phyloP scores from a whole-genome alignment of 441 rosid genomes.

The Cnidoscolus chayamansa region DNA sequence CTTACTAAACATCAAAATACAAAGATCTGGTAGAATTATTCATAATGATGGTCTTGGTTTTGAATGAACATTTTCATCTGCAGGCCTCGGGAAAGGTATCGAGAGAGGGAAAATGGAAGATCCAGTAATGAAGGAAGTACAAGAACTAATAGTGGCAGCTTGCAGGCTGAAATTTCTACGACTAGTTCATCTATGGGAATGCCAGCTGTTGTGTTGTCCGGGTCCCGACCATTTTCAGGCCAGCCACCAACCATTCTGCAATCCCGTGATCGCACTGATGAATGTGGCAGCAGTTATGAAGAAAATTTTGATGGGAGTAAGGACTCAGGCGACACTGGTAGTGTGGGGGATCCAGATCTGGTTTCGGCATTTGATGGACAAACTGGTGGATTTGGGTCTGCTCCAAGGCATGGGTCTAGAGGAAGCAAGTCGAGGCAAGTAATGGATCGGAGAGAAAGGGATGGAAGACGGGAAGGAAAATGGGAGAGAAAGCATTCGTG shows the following conservation, averaged over 20 bases:
- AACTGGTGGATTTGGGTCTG: constrained; percentile 46
- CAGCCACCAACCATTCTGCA: constrained; percentile 73
- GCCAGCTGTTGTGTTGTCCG: constrained; percentile 54
- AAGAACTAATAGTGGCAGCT: constrained; percentile 39
- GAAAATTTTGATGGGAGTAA: constrained; percentile 73
- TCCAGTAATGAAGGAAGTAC: constrained; percentile 46
- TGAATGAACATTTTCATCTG: constrained; percentile 22
- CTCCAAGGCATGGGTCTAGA: constrained; percentile 62
- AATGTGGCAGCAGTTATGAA: constrained; percentile 58
- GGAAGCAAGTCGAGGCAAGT: constrained; percentile 73
- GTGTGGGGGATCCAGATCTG: constrained; percentile 67
- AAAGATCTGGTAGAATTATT: not conserved
- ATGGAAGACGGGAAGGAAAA: constrained; percentile 73
- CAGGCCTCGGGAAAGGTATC: constrained; percentile 70
- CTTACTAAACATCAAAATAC: not conserved
- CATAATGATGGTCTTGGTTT: constrained; percentile 3
- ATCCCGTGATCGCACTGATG: constrained; percentile 69
- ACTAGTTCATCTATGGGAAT: constrained; percentile 33
- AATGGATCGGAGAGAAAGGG: constrained; percentile 69
- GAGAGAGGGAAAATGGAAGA: constrained; percentile 79
- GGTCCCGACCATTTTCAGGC: constrained; percentile 56
- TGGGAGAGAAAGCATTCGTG: constrained; percentile 82
- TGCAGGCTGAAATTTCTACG: constrained; percentile 43
- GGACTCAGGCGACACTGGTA: constrained; percentile 75
- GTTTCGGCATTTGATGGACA: constrained; percentile 62